Evolutionary conservation across 164 flowering plant species (phyloP), one percentile per base, ranked within the genome.

Genomic region (Macadamia tetraphylla): DNA sequence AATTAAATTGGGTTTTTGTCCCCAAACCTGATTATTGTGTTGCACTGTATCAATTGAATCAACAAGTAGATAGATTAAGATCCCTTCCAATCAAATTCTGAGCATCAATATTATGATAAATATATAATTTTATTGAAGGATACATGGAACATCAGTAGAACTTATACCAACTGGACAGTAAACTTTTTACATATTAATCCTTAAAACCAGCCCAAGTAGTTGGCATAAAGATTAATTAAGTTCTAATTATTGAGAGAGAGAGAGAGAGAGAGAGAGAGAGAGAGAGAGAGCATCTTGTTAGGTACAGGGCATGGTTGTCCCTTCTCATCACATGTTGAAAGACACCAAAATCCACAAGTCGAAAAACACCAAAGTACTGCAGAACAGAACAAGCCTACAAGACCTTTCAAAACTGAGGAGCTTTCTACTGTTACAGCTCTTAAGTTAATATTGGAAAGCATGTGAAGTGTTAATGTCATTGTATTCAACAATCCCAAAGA

Each of bases 401-500:
- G 58, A 62, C 58, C 63, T 70, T 58, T 58, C 31, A 58, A 30
- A 58, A 7, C 9, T 29, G 23, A 60, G 62, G 70, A 15, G 29
- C 55, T 60, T 60, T 60, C 72, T 29, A 58, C 53, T 43, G 49
- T 62, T 51, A 46, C 17, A 63, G 66, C 63, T 70, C 66, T 65
- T 74, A n/a, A 43, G 66, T 69, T 53, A 62, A 23, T 51, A 51
- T 67, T 67, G 74, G 71, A 64, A 63, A 29, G 71, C 58, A 56
- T 48, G 60, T 67, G 75, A 62, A 58, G 67, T 63, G 71, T 46
- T 44, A 58, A 57, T 31, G 43, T 55, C 5, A 62, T 44, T 56
- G 57, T 48, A 1, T 62, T 29, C 8, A 29, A 51, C 14, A 51
- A 30, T 43, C 67, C 67, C 69, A 52, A 71, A 58, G 64, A 48